Evolutionary conservation across 2,329 filamentous ascomycete genomes (phyloP).

Genomic region (Cladorrhinum sp.): DNA sequence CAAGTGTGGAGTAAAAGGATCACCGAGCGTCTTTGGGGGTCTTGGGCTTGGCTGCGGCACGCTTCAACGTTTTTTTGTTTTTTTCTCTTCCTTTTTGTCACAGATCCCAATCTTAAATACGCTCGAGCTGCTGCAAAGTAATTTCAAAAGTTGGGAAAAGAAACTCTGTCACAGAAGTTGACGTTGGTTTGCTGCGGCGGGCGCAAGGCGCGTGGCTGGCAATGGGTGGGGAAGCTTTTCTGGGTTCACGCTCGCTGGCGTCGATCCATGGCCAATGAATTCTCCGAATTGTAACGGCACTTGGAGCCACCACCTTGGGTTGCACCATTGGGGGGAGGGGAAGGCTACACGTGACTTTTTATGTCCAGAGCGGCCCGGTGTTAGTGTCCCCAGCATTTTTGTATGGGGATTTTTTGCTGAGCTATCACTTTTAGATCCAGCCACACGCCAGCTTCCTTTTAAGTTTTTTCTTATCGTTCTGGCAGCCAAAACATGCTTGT

Average conservation of each 20-base stretch:
- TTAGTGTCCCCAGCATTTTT: neutral
- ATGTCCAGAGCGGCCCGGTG: neutral
- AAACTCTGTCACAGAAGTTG: neutral
- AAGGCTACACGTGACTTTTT: conserved; percentile 9
- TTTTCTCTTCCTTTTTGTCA: neutral
- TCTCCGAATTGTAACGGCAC: conserved; percentile 25
- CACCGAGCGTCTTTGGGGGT: neutral
- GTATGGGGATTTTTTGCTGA: neutral
- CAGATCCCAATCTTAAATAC: neutral
- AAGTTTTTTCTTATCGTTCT: neutral
- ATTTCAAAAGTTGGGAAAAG: neutral
- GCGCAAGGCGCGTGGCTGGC: conserved; percentile 24
- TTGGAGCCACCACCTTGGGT: conserved; percentile 4
- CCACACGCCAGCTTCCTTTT: neutral
- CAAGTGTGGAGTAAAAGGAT: conserved; percentile 2
- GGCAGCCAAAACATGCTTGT: neutral
- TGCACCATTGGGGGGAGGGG: conserved; percentile 1
- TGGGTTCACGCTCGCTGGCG: conserved; percentile 1
- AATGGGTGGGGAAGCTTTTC: conserved; percentile 15
- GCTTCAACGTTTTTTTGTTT: neutral
- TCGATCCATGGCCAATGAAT: conserved; percentile 24
- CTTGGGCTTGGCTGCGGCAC: neutral
- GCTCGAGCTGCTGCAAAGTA: neutral
- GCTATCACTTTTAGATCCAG: neutral
- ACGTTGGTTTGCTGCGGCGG: neutral